Evolutionary conservation across 768 basidiomycete species (phyloP), one percentile per base, ranked within the genome.

Genomic region (Mycena albidolilacea): DNA sequence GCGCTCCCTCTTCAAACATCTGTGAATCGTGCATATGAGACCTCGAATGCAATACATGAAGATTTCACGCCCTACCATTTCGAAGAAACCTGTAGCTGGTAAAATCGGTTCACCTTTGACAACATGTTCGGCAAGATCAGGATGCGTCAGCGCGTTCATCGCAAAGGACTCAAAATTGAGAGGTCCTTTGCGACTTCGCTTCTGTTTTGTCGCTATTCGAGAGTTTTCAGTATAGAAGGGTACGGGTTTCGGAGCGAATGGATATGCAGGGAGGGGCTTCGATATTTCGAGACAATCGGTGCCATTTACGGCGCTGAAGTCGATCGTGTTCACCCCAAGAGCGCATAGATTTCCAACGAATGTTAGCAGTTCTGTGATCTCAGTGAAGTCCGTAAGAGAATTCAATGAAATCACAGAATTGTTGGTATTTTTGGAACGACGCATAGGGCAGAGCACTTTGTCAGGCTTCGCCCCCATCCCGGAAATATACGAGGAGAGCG

Each of bases 81-180:
- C 77, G 3, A 83, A 61, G 59, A 72, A 87, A 30, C 85, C 86
- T 11, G 85, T 80, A 3, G 84, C 84, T 7, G 86, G 85, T 79
- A 87, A 81, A 15, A 87, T 84, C 0, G 84, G 80, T 14, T 85
- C 82, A 3, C 80, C 82, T 21, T 79, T 80, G 44, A 87, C 84
- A 39, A 87, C 72, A 65, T 87, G 86, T 15, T 85, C 80, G 0
- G 84, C 82, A 9, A 87, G 77, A 39, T 80, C 80, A 4, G 85
- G 81, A 60, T 83, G 81, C 0, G 83, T 83, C 7, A 58, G 17
- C 3, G 71, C 64, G 71, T 82, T 87, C 48, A 88, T 72, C 15
- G 81, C 80, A 54, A 86, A 80, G 50, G 81, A 78, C 0, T 77
- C 17, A 46, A 82, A 77, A 52, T 86, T 83, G 10, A 87, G 75